Evolutionary conservation across 257 asterid genomes (phyloP).

Genomic region (Ilex aquifolium): DNA sequence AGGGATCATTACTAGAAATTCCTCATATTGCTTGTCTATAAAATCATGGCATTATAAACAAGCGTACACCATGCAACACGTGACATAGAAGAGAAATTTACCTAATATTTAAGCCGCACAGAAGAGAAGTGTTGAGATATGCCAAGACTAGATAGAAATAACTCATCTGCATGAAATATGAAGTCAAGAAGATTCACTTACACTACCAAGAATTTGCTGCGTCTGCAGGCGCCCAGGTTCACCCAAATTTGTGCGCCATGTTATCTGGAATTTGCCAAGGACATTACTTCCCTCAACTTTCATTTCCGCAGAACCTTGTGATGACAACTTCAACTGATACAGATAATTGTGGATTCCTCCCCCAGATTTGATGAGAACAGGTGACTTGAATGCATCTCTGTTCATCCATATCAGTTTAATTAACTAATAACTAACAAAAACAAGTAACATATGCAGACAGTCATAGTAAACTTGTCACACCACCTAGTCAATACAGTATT

Average conservation of each 20-base stretch:
- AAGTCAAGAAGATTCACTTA: conserved; percentile 37
- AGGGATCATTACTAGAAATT: too few relatives aligned
- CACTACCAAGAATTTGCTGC: conserved; percentile 91
- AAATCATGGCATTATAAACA: too few relatives aligned
- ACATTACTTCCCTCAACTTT: conserved; percentile 86
- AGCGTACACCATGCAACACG: too few relatives aligned
- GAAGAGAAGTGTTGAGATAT: conserved; percentile 4
- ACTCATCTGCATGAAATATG: conserved; percentile 9
- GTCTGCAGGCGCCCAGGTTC: conserved; percentile 99
- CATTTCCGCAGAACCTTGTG: conserved; percentile 51
- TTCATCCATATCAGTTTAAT: conserved; percentile 12
- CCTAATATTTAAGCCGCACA: conserved; percentile 8
- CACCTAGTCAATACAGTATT: conserved; percentile 46
- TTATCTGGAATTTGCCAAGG: conserved; percentile 94
- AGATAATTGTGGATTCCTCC: conserved; percentile 92
- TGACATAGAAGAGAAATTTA: not conserved
- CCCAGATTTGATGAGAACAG: conserved; percentile 74
- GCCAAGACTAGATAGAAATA: not conserved
- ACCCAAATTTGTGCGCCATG: conserved; percentile 98
- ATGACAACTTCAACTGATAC: conserved; percentile 63
- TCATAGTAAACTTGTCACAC: not conserved
- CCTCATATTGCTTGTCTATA: too few relatives aligned
- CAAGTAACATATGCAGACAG: not conserved
- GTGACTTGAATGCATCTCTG: conserved; percentile 75
- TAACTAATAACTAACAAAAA: conserved; percentile 13